Conservation (phyloP, 805 yeast species). For the Starmera pachycereana region DNA sequence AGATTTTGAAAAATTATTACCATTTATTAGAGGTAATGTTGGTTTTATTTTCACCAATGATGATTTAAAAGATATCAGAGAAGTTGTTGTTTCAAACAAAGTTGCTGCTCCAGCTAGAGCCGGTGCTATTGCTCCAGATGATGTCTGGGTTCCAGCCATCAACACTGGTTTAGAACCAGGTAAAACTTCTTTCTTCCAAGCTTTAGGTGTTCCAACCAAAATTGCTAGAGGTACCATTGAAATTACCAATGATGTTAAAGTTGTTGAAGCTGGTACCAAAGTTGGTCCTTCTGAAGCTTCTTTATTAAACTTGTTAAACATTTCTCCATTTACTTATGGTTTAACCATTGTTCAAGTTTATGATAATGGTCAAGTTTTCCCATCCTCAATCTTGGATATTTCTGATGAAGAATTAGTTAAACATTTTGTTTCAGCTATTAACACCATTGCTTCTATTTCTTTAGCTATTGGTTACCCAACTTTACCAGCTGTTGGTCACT, state of each 20-base stretch:
- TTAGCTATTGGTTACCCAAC: constrained; percentile 99
- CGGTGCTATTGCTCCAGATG: constrained; percentile 98
- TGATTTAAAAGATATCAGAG: constrained; percentile 90
- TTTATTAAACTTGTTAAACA: constrained; percentile 97
- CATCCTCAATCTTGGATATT: constrained; percentile 93
- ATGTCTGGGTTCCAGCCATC: constrained; percentile 97
- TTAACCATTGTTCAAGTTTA: constrained; percentile 92
- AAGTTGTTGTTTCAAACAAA: constrained; percentile 77
- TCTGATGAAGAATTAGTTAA: constrained; percentile 92
- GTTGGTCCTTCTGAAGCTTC: constrained; percentile 99
- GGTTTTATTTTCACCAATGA: constrained; percentile 99
- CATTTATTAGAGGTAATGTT: constrained; percentile 94
- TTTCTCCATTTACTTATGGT: constrained; percentile 99
- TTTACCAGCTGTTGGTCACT: constrained; percentile 98
- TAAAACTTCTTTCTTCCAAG: constrained; percentile 99
- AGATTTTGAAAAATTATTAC: constrained; percentile 90
- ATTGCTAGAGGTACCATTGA: constrained; percentile 99
- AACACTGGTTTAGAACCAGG: constrained; percentile 99
- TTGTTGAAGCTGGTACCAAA: constrained; percentile 73
- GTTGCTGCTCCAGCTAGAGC: constrained; percentile 99
- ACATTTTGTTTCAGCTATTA: constrained; percentile 88
- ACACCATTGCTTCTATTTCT: constrained; percentile 90
- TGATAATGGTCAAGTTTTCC: constrained; percentile 98
- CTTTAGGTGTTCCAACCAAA: constrained; percentile 99
- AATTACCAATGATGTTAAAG: constrained; percentile 94